phyloP scores from a whole-genome alignment of 805 yeast species.

The Starmerella bacillaris region DNA sequence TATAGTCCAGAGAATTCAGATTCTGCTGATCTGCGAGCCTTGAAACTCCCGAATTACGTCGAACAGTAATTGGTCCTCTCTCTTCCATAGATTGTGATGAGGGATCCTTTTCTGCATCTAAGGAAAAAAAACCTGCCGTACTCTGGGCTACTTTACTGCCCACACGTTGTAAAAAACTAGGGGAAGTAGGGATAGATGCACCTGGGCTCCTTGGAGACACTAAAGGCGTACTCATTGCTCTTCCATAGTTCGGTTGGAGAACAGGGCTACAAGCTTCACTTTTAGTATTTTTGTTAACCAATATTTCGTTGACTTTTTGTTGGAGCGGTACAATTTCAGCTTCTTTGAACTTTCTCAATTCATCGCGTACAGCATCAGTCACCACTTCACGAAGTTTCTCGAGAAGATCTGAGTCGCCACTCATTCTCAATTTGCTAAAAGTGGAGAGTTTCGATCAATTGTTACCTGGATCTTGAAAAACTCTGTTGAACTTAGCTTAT shows the following conservation, averaged over 20 bases:
- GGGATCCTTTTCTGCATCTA: background rate
- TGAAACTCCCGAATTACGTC: conserved; percentile 16
- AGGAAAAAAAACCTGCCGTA: conserved; percentile 4
- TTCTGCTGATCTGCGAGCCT: conserved; percentile 1
- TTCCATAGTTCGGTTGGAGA: too few relatives aligned
- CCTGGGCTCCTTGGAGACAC: too few relatives aligned
- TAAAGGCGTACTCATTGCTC: too few relatives aligned
- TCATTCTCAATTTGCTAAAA: too few relatives aligned
- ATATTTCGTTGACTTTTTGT: conserved; percentile 4
- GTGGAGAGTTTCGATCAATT: too few relatives aligned
- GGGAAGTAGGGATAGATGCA: conserved; percentile 1
- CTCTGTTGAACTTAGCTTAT: too few relatives aligned
- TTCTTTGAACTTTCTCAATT: conserved; percentile 8
- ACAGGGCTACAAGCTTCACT: too few relatives aligned
- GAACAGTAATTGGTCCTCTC: conserved; percentile 16
- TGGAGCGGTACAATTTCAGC: conserved; percentile 9
- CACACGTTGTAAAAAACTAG: conserved; percentile 10
- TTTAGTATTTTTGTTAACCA: too few relatives aligned
- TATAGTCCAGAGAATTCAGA: conserved; percentile 1
- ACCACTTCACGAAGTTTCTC: conserved; percentile 5
- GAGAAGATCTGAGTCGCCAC: conserved; percentile 1
- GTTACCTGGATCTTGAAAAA: too few relatives aligned
- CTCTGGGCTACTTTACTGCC: conserved; percentile 8
- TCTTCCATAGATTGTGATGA: too few relatives aligned
- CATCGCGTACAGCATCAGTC: conserved; percentile 6